Evolutionary conservation across 352 stramenopile genomes (phyloP).

Genomic region (Pythium rishiriense): DNA sequence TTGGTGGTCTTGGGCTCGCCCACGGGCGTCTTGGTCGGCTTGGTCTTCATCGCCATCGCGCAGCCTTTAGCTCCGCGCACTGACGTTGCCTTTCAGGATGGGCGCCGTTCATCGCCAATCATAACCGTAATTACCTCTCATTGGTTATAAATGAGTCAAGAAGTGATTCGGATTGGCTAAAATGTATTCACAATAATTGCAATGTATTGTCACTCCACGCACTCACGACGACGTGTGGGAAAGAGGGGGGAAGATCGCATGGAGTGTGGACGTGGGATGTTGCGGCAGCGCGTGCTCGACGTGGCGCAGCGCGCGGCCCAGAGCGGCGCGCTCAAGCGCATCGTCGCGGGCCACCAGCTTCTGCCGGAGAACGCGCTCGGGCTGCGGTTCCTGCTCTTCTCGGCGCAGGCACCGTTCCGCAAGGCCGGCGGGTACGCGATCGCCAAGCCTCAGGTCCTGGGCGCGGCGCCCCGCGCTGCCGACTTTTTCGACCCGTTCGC

Average conservation of each 20-base stretch:
- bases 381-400: slow-evolving; percentile 60
- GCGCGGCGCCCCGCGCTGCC: slow-evolving; percentile 24
- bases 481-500: slow-evolving; percentile 73
- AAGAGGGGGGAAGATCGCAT: slow-evolving; percentile 14
- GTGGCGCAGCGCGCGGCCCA: slow-evolving; percentile 58
- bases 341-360: slow-evolving; percentile 55
- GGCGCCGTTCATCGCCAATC: slow-evolving; percentile 23
- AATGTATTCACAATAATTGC: slow-evolving; percentile 21
- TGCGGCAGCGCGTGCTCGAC: slow-evolving; percentile 61
- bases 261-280: slow-evolving; percentile 33
- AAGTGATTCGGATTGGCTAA: slow-evolving; percentile 10
- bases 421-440: slow-evolving; percentile 25
- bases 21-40: slow-evolving; percentile 4
- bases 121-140: not conserved
- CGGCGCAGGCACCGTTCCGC: slow-evolving; percentile 33
- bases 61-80: not conserved
- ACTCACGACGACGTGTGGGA: too few relatives aligned
- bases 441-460: slow-evolving; percentile 40
- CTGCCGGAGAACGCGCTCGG: slow-evolving; percentile 38
- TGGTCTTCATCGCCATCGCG: slow-evolving; percentile 17
- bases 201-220: slow-evolving; percentile 10
- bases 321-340: slow-evolving; percentile 62
- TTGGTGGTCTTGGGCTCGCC: slow-evolving; percentile 6
- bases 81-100: not conserved
- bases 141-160: slow-evolving; percentile 15